A percentile compares a stretch with the other conserved stretches of the same genome.
Conservation (phyloP, 140 eudicot species). For the Ambrosia hybrid region DNA sequence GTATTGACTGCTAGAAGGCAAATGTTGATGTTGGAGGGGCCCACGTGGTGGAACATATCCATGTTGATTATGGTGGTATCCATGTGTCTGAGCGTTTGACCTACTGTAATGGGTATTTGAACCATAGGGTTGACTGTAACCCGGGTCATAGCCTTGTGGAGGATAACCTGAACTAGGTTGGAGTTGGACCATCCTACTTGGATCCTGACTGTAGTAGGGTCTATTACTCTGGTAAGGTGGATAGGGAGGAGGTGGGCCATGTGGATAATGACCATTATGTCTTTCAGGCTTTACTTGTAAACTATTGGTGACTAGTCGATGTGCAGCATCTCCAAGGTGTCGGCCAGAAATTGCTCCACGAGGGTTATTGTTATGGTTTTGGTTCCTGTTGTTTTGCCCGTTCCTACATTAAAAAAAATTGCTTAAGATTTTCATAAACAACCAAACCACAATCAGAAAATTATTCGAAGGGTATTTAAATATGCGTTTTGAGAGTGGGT, state of each 20-base stretch:
- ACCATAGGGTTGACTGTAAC: slow-evolving; percentile 23
- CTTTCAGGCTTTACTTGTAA: slow-evolving; percentile 50
- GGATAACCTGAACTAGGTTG: slow-evolving; percentile 41
- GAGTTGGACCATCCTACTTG: slow-evolving; percentile 23
- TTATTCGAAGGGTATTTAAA: background rate
- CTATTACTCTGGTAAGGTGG: slow-evolving; percentile 39
- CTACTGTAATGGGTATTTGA: slow-evolving; percentile 15
- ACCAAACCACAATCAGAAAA: background rate
- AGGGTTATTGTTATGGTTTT: slow-evolving; percentile 22
- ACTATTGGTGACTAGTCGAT: slow-evolving; percentile 71
- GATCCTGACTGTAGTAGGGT: slow-evolving; percentile 44
- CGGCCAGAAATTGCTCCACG: slow-evolving; percentile 65
- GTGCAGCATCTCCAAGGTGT: slow-evolving; percentile 96
- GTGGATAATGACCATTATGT: slow-evolving; percentile 38
- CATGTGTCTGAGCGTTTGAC: slow-evolving; percentile 32
- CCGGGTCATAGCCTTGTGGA: slow-evolving; percentile 32
- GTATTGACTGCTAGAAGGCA: slow-evolving; percentile 24
- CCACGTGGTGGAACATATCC: slow-evolving; percentile 25
- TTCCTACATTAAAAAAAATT: slow-evolving; percentile 10
- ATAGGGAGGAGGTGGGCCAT: slow-evolving; percentile 33
- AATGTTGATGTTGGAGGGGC: slow-evolving; percentile 26
- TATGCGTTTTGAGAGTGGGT: background rate
- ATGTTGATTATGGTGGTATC: slow-evolving; percentile 24
- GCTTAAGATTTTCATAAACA: slow-evolving; percentile 2
- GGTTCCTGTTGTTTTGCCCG: slow-evolving; percentile 35